Evolutionary conservation across 192 early-diverging fungal species (phyloP).

Genomic region (Lobosporangium transversale): DNA sequence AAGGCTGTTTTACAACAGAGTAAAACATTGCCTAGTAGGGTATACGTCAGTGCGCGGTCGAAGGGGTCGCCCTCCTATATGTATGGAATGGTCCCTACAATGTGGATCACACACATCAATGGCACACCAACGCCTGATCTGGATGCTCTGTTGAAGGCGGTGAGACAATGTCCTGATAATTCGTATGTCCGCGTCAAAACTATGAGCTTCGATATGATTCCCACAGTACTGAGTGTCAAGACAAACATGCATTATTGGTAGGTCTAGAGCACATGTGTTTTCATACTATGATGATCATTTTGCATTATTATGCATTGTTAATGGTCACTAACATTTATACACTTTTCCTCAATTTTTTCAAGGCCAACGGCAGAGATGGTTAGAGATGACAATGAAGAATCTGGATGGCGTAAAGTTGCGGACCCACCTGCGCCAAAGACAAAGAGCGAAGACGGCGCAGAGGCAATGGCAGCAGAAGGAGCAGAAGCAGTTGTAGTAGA

Average conservation of each 20-base stretch:
- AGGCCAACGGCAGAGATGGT: constrained; percentile 54
- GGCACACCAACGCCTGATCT: constrained; percentile 64
- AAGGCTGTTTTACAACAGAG: constrained; percentile 74
- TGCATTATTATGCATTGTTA: too few relatives aligned
- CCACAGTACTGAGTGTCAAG: constrained; percentile 77
- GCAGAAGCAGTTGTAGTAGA: constrained; percentile 22
- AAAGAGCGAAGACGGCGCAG: not conserved
- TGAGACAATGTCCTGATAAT: constrained; percentile 66
- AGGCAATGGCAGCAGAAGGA: not conserved
- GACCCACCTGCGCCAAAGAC: not conserved
- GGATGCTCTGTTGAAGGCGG: constrained; percentile 69
- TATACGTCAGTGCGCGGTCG: constrained; percentile 65
- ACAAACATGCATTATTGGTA: constrained; percentile 76
- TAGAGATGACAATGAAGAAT: constrained; percentile 47
- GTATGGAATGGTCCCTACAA: constrained; percentile 71
- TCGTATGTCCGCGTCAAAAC: constrained; percentile 77
- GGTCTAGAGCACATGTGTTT: too few relatives aligned
- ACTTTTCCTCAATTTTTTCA: not conserved
- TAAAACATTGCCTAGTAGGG: constrained; percentile 70
- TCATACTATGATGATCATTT: too few relatives aligned
- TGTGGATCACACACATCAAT: constrained; percentile 83
- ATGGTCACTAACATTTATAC: too few relatives aligned
- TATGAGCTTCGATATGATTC: constrained; percentile 82
- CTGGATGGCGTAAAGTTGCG: constrained; percentile 49
- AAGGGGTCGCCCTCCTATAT: constrained; percentile 72